Conservation (phyloP, 2,329 filamentous ascomycete species). For the Boeremia lycopersici region DNA sequence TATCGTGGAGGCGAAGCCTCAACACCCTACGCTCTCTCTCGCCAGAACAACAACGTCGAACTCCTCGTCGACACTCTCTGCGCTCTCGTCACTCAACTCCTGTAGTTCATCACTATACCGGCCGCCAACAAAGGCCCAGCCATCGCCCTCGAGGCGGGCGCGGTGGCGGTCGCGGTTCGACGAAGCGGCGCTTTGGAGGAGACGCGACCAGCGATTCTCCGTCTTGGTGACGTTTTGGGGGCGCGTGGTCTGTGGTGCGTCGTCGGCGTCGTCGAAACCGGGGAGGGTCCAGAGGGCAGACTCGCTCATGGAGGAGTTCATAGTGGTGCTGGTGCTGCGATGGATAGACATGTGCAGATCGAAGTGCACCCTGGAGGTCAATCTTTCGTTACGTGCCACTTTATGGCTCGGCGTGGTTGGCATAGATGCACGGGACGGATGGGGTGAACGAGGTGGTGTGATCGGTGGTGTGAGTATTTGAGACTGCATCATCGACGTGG, state of each 20-base stretch:
- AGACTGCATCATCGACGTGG: not conserved
- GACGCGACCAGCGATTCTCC: constrained; percentile 20
- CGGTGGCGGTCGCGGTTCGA: constrained; percentile 40
- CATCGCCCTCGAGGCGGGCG: constrained; percentile 38
- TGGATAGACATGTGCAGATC: constrained; percentile 23
- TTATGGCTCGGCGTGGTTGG: not conserved
- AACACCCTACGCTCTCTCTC: constrained; percentile 8
- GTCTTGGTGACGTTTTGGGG: not conserved
- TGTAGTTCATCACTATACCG: constrained; percentile 27
- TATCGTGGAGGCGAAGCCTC: not conserved
- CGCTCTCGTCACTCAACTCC: constrained; percentile 23
- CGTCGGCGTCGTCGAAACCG: constrained; percentile 40
- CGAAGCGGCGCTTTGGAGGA: constrained; percentile 33
- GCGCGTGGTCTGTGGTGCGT: constrained; percentile 6
- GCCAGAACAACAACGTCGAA: constrained; percentile 42
- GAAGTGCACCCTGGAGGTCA: constrained; percentile 5
- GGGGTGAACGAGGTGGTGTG: constrained; percentile 6
- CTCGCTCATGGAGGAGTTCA: constrained; percentile 26
- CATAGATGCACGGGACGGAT: not conserved
- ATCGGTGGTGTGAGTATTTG: constrained; percentile 3
- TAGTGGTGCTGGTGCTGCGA: constrained; percentile 33
- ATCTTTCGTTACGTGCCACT: not conserved
- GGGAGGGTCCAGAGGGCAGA: constrained; percentile 42
- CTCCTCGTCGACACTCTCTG: constrained; percentile 42
- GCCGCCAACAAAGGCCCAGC: constrained; percentile 40